These are phyloP conservation scores for Aureoboletus auriporus DNA, from an alignment of 768 basidiomycete genomes.

Conservation along the genomic window DNA sequence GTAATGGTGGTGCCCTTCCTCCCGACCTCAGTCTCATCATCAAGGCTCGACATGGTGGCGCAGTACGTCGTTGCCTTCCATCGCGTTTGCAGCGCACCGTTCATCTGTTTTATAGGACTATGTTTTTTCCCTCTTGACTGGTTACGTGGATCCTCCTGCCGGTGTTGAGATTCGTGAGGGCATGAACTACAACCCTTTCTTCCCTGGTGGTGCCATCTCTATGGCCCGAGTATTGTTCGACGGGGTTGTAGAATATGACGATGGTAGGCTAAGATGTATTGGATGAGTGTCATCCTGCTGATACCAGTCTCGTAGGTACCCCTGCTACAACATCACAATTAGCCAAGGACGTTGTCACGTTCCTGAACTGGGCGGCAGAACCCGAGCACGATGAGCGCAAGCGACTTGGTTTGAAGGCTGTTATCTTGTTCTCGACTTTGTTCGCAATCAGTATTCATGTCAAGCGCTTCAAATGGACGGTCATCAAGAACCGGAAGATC, in stretches of 20 bases:
- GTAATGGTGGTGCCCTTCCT: conserved; percentile 92
- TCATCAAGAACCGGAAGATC: conserved; percentile 92
- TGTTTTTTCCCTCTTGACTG: conserved; percentile 93
- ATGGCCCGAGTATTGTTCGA: conserved; percentile 98
- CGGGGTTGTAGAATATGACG: conserved; percentile 93
- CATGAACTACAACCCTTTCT: conserved; percentile 99
- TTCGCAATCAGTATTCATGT: conserved; percentile 79
- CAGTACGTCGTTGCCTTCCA: conserved; percentile 51
- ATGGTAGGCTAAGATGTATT: conserved; percentile 50
- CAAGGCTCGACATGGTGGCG: conserved; percentile 96
- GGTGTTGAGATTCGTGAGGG: conserved; percentile 93
- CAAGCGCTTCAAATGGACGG: conserved; percentile 94
- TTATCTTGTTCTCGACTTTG: conserved; percentile 87
- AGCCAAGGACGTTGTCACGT: conserved; percentile 97
- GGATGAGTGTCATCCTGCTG: not conserved
- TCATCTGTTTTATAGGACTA: conserved; percentile 65
- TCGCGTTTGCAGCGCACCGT: not conserved
- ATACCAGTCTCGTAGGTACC: conserved; percentile 54
- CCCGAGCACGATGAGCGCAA: conserved; percentile 98
- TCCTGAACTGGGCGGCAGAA: conserved; percentile 96
- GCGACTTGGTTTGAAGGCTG: conserved; percentile 93
- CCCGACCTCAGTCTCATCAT: conserved; percentile 96
- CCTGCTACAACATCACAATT: conserved; percentile 97
- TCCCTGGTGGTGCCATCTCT: conserved; percentile 97
- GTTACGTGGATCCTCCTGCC: conserved; percentile 94